Evolutionary conservation across 805 yeast genomes (phyloP).

Genomic region (Suhomyces sp.): DNA sequence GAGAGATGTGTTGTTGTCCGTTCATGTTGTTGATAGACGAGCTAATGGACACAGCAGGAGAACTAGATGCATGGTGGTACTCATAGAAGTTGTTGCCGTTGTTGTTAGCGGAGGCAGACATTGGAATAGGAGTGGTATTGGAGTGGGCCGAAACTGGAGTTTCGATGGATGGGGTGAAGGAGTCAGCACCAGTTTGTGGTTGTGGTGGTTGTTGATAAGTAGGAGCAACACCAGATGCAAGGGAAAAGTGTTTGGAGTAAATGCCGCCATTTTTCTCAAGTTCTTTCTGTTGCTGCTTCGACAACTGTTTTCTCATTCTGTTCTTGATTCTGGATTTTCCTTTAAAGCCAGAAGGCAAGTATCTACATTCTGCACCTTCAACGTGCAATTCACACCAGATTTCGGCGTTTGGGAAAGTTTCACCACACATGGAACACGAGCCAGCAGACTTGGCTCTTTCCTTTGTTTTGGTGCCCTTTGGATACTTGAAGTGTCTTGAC

Average conservation of each 20-base stretch:
- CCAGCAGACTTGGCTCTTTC: conserved; percentile 45
- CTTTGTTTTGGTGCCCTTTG: conserved; percentile 50
- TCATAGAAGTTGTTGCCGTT: background rate
- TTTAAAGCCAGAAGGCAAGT: conserved; percentile 41
- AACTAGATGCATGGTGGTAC: background rate
- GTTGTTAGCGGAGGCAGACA: conserved; percentile 12
- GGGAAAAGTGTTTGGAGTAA: conserved; percentile 7
- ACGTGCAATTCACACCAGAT: conserved; percentile 54
- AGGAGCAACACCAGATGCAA: background rate
- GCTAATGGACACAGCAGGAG: conserved; percentile 4
- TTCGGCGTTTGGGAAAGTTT: conserved; percentile 45
- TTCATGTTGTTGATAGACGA: conserved; percentile 4
- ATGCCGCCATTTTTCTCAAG: conserved; percentile 11
- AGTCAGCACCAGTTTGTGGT: background rate
- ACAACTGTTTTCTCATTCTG: conserved; percentile 37
- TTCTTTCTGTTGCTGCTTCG: conserved; percentile 18
- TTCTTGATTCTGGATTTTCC: conserved; percentile 45
- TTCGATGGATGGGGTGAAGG: conserved; percentile 1
- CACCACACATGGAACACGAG: conserved; percentile 54
- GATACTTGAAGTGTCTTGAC: conserved; percentile 55
- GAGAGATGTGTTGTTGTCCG: background rate
- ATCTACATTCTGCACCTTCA: conserved; percentile 47
- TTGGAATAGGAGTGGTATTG: conserved; percentile 10
- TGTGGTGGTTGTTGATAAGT: background rate
- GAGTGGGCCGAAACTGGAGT: background rate